These are phyloP conservation scores for Saturnispora bothae DNA, from an alignment of 805 yeast genomes.

Conservation along the genomic window DNA sequence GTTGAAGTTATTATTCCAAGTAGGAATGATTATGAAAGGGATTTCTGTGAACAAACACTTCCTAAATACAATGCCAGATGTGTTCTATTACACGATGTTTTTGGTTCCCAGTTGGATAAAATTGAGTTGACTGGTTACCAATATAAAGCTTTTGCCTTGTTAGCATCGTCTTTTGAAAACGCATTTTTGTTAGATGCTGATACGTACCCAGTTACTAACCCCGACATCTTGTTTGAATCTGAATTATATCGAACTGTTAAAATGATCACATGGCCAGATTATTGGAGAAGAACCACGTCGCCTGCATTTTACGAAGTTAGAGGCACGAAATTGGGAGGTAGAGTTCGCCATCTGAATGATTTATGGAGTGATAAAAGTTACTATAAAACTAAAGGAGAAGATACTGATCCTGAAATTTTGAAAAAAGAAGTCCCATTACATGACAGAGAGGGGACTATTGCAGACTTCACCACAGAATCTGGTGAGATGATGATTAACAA, in stretches of 20 bases:
- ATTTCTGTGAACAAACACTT: constrained; percentile 27
- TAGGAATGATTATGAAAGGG: constrained; percentile 11
- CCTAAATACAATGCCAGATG: constrained; percentile 35
- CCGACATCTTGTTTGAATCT: constrained; percentile 40
- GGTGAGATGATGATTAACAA: constrained; percentile 55
- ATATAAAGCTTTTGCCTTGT: constrained; percentile 32
- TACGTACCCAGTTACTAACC: constrained; percentile 34
- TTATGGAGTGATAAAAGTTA: constrained; percentile 16
- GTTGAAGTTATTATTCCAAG: constrained; percentile 16
- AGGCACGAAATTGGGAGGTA: constrained; percentile 26
- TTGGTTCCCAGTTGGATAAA: constrained; percentile 23
- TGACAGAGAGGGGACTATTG: constrained; percentile 50
- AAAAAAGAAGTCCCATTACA: constrained; percentile 33
- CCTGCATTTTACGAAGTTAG: constrained; percentile 53
- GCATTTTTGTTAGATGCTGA: constrained; percentile 37
- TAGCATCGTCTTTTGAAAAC: constrained; percentile 41
- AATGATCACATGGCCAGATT: constrained; percentile 62
- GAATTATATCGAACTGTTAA: constrained; percentile 35
- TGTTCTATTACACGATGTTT: constrained; percentile 28
- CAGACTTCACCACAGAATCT: constrained; percentile 53
- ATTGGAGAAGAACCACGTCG: constrained; percentile 57
- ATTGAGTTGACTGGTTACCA: constrained; percentile 28
- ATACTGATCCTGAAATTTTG: constrained; percentile 19
- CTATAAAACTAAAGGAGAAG: constrained; percentile 12
- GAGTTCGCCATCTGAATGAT: constrained; percentile 27